Percentiles rank a stretch among this genome's conserved stretches.
These are phyloP conservation scores for Ustilago esculenta DNA, from an alignment of 1,284 basidiomycete genomes.

Conservation along the genomic window DNA sequence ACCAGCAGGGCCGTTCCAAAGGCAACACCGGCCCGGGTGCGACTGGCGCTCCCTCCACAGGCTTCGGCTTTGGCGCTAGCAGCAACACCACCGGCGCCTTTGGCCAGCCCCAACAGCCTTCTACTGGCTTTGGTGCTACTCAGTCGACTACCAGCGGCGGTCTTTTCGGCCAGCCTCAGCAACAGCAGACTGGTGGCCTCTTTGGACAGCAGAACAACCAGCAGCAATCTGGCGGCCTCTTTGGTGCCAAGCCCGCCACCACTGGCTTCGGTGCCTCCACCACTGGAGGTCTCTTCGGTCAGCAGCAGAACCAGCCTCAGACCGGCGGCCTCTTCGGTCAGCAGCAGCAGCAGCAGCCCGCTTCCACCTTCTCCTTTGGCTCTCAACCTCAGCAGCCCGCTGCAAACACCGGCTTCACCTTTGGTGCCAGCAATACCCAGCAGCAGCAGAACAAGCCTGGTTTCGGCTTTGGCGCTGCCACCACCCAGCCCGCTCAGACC, in stretches of 20 bases:
- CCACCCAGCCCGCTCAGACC: constrained; percentile 37
- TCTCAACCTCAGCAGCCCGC: constrained; percentile 63
- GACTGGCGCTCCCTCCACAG: constrained; percentile 30
- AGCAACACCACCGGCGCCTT: constrained; percentile 30
- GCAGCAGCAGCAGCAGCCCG: constrained; percentile 46
- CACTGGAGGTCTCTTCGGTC: constrained; percentile 63
- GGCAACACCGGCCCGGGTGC: constrained; percentile 54
- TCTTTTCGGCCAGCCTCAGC: constrained; percentile 55
- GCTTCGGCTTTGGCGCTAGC: constrained; percentile 51
- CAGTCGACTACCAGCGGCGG: constrained; percentile 29
- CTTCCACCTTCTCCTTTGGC: constrained; percentile 57
- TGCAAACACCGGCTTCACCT: constrained; percentile 50
- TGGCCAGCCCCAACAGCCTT: constrained; percentile 52
- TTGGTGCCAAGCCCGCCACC: constrained; percentile 62
- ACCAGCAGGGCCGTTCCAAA: constrained; percentile 54
- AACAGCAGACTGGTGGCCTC: constrained; percentile 56
- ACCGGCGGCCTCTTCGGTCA: constrained; percentile 63
- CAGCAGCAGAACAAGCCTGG: constrained; percentile 50
- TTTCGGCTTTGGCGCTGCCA: constrained; percentile 52
- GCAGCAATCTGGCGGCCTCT: constrained; percentile 65
- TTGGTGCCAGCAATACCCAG: constrained; percentile 44
- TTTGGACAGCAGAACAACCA: constrained; percentile 67
- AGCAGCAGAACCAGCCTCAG: constrained; percentile 50
- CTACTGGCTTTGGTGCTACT: constrained; percentile 47
- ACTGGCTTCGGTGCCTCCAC: constrained; percentile 50